phyloP scores from a whole-genome alignment of 768 basidiomycete genomes.

The Phaeotremella skinneri region DNA sequence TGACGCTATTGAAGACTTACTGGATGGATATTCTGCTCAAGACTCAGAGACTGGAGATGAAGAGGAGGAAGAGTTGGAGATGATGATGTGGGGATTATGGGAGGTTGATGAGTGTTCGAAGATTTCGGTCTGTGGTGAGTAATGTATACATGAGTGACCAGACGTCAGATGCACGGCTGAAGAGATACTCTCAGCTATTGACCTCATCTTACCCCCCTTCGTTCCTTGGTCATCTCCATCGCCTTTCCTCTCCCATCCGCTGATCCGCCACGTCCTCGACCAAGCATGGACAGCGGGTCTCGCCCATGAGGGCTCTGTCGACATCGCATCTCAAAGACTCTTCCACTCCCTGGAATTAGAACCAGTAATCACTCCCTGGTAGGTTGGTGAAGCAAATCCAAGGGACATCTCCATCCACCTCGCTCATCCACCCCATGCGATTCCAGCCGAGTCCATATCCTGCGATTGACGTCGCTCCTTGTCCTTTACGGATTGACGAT shows the following conservation, averaged over 20 bases:
- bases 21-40: conserved; percentile 15
- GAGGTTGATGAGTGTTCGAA: background rate
- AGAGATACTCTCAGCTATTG: conserved; percentile 11
- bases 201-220: conserved; percentile 22
- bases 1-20: conserved; percentile 22
- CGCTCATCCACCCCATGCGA: background rate
- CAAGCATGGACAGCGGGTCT: conserved; percentile 10
- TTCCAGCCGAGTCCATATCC: conserved; percentile 21
- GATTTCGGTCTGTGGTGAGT: conserved; percentile 10
- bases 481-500: conserved; percentile 22
- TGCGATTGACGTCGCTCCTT: conserved; percentile 21
- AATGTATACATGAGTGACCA: background rate
- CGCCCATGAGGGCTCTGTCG: background rate
- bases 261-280: conserved; percentile 16
- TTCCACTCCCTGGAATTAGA: background rate
- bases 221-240: conserved; percentile 6
- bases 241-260: conserved; percentile 23
- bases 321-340: background rate
- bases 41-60: conserved; percentile 7
- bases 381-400: background rate
- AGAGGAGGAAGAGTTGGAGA: conserved; percentile 10
- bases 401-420: background rate
- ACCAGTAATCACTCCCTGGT: conserved; percentile 2
- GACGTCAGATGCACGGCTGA: background rate
- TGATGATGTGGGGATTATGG: conserved; percentile 21